Percentiles rank a stretch among this genome's conserved stretches.
Conservation (phyloP, 768 basidiomycete species). For the Lenzites betulinus region DNA sequence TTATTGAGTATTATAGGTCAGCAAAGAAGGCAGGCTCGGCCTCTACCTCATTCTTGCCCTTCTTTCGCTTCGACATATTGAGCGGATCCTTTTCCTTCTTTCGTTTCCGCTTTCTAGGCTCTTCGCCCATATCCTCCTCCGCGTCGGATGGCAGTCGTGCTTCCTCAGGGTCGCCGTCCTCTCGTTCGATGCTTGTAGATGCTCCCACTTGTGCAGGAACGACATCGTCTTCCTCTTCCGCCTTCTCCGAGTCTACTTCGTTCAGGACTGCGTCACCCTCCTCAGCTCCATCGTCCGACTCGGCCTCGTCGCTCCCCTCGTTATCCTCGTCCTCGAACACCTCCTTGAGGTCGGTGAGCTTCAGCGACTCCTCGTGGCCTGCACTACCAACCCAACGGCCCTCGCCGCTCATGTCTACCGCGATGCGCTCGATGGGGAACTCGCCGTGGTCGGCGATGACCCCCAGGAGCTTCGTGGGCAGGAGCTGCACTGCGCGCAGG, state of each 20-base stretch:
- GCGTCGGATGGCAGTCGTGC: slow-evolving; percentile 11
- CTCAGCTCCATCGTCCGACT: slow-evolving; percentile 29
- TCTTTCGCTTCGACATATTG: slow-evolving; percentile 49
- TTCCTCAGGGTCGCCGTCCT: slow-evolving; percentile 20
- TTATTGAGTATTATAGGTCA: slow-evolving; percentile 58
- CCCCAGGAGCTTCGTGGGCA: slow-evolving; percentile 88
- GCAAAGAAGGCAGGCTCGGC: slow-evolving; percentile 68
- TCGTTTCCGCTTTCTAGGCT: slow-evolving; percentile 55
- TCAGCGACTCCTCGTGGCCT: slow-evolving; percentile 85
- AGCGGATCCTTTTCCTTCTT: slow-evolving; percentile 55
- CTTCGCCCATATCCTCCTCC: slow-evolving; percentile 30
- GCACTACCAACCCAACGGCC: slow-evolving; percentile 91
- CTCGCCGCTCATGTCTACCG: slow-evolving; percentile 56
- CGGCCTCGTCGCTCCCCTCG: slow-evolving; percentile 41
- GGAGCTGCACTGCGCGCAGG: slow-evolving; percentile 76
- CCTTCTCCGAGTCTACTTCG: slow-evolving; percentile 35
- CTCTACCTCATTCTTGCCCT: slow-evolving; percentile 59
- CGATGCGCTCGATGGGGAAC: slow-evolving; percentile 88
- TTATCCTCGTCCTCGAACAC: slow-evolving; percentile 63
- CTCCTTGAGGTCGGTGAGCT: slow-evolving; percentile 81
- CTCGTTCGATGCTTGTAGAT: slow-evolving; percentile 22
- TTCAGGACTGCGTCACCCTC: slow-evolving; percentile 22
- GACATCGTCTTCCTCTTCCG: slow-evolving; percentile 35
- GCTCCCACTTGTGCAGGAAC: slow-evolving; percentile 28
- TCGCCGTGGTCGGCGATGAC: slow-evolving; percentile 91